A percentile compares a stretch with the other conserved stretches of the same genome.
phyloP scores from a whole-genome alignment of 2,329 filamentous ascomycete species.

The Aspergillus sp. region DNA sequence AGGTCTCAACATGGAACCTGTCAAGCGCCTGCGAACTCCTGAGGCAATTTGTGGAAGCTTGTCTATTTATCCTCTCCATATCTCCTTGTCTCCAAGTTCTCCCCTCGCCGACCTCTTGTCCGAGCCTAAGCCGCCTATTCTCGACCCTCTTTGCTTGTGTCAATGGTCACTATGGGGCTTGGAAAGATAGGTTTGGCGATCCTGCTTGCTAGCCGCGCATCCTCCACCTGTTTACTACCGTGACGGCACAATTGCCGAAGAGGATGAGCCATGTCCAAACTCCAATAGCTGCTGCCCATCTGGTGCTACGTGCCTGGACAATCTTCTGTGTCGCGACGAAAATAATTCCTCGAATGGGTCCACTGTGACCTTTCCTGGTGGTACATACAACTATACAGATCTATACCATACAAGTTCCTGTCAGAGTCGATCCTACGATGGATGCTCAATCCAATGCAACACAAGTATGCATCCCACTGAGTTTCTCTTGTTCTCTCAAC shows the following conservation, averaged over 20 bases:
- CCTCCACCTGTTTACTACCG: conserved; percentile 5
- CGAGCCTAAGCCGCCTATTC: neutral
- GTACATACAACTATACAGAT: conserved; percentile 1
- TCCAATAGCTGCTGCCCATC: conserved; percentile 1
- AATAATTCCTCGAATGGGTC: conserved; percentile 2
- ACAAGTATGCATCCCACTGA: neutral
- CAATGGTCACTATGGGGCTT: neutral
- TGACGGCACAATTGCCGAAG: neutral
- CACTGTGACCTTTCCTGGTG: neutral
- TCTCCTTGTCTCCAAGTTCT: neutral
- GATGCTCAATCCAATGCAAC: neutral
- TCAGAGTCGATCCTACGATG: neutral
- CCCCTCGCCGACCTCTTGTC: neutral
- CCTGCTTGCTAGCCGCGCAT: neutral
- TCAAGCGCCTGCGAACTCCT: too few species aligned
- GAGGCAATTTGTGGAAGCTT: neutral
- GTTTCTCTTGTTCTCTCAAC: neutral
- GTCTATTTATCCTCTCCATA: neutral
- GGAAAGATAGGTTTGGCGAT: neutral
- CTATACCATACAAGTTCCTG: conserved; percentile 2
- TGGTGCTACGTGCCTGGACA: neutral
- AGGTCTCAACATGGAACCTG: neutral
- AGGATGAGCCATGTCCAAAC: neutral
- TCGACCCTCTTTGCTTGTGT: neutral
- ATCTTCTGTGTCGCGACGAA: conserved; percentile 2